Evolutionary conservation across 1,139 yeast genomes (phyloP).

Genomic region (Saccharomyces pastorianus): DNA sequence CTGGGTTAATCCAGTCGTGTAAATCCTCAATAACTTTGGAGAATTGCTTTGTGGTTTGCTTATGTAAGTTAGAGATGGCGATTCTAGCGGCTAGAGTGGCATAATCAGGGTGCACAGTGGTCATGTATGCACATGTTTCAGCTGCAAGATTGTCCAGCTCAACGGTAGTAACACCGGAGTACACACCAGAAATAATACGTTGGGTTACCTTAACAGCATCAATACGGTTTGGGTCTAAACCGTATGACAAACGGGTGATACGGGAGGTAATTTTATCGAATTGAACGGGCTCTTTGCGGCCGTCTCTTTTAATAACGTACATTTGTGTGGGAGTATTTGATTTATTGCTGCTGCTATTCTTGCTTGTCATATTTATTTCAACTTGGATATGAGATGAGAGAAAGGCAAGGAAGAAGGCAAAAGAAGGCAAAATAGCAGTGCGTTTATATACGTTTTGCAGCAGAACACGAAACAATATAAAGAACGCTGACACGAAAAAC

Average conservation of each 20-base stretch:
- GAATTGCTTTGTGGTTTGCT: slow-evolving; percentile 86
- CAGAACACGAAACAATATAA: neutral
- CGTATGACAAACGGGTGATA: slow-evolving; percentile 64
- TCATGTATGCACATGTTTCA: slow-evolving; percentile 97
- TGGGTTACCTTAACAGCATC: slow-evolving; percentile 88
- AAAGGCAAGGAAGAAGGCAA: neutral
- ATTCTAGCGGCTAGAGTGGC: slow-evolving; percentile 94
- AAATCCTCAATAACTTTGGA: slow-evolving; percentile 67
- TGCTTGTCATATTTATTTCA: neutral
- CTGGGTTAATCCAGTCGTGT: slow-evolving; percentile 67
- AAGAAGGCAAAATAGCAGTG: neutral
- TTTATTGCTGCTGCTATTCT: neutral
- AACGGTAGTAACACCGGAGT: slow-evolving; percentile 91
- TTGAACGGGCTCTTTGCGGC: slow-evolving; percentile 78
- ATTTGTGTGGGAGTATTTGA: slow-evolving; percentile 2
- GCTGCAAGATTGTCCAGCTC: slow-evolving; percentile 96
- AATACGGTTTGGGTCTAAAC: slow-evolving; percentile 72
- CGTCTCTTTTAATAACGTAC: slow-evolving; percentile 46
- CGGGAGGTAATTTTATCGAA: slow-evolving; percentile 69
- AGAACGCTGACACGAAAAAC: neutral
- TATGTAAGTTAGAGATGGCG: slow-evolving; percentile 91
- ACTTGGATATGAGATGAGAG: neutral
- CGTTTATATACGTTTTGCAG: neutral
- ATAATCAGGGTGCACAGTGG: slow-evolving; percentile 94
- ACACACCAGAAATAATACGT: slow-evolving; percentile 81